Conservation (phyloP, 805 yeast genomes). For the Starmerella apis region DNA sequence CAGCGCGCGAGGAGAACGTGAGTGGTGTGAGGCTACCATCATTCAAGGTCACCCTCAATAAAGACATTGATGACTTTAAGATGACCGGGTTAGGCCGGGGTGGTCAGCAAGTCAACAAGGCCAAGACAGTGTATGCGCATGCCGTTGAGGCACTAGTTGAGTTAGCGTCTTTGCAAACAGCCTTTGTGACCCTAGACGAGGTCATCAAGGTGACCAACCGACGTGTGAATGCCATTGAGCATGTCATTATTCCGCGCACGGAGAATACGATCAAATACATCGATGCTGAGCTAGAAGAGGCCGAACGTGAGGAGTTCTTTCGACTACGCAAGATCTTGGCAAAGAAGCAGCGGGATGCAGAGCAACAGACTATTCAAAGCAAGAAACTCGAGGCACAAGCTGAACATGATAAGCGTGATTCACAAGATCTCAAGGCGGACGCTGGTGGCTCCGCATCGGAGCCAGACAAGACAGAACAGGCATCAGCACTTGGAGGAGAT, state of each 20-base stretch:
- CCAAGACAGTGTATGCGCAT: constrained; percentile 82
- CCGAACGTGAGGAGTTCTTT: constrained; percentile 96
- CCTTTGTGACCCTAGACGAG: constrained; percentile 91
- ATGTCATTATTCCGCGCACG: constrained; percentile 93
- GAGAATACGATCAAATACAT: constrained; percentile 88
- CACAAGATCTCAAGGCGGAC: no score
- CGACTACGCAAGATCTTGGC: constrained; percentile 93
- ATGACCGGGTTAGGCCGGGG: constrained; percentile 97
- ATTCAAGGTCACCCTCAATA: constrained; percentile 75
- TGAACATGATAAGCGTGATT: no score
- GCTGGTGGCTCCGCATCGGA: constrained; percentile 8
- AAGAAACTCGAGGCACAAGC: constrained; percentile 14
- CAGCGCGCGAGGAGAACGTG: constrained; percentile 89
- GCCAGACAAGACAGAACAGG: constrained; percentile 24
- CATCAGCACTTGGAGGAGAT: constrained; percentile 7
- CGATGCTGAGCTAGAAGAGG: constrained; percentile 91
- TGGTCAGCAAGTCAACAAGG: constrained; percentile 94
- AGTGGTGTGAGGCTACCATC: constrained; percentile 92
- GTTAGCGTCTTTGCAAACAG: constrained; percentile 91
- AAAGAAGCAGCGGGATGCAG: constrained; percentile 67
- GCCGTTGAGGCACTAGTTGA: constrained; percentile 97
- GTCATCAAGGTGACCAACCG: constrained; percentile 96
- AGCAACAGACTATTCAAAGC: constrained; percentile 20
- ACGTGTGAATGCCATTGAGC: constrained; percentile 97
- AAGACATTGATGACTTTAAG: constrained; percentile 82